phyloP scores from a whole-genome alignment of 306 rosid species.

The Castanea mollissima region DNA sequence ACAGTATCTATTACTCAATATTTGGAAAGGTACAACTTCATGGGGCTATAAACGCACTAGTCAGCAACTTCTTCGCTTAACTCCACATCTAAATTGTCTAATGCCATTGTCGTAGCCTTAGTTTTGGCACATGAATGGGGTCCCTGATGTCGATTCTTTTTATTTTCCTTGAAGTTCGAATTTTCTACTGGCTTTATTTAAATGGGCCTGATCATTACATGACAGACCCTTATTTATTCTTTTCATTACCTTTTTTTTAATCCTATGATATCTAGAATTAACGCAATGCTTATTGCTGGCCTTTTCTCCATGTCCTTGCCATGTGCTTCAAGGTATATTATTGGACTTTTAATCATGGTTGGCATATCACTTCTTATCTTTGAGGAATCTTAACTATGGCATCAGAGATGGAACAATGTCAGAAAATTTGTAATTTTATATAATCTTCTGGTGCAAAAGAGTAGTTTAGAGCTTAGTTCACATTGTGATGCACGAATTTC shows the following conservation, averaged over 20 bases:
- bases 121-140: conserved; percentile 34
- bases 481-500: background rate
- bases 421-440: background rate
- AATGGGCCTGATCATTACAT: conserved; percentile 16
- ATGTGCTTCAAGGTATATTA: conserved; percentile 42
- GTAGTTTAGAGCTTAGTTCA: background rate
- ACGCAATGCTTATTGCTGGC: conserved; percentile 17
- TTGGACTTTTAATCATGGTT: conserved; percentile 28
- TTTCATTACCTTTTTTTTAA: conserved; percentile 6
- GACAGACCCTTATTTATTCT: conserved; percentile 13
- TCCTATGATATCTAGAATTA: conserved; percentile 7
- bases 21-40: conserved; percentile 36
- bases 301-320: conserved; percentile 47
- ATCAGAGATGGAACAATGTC: background rate
- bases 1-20: conserved; percentile 55
- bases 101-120: conserved; percentile 30
- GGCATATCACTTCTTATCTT: conserved; percentile 12
- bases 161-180: conserved; percentile 18
- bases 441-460: background rate
- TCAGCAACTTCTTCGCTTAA: conserved; percentile 23
- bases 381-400: conserved; percentile 32
- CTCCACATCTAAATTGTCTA: conserved; percentile 35
- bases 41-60: conserved; percentile 44
- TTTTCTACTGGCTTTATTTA: conserved; percentile 27
- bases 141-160: conserved; percentile 19